Percentiles rank a stretch among this genome's conserved stretches.
Evolutionary conservation across 768 basidiomycete species (phyloP).

Genomic region (Termitomyces sp.): DNA sequence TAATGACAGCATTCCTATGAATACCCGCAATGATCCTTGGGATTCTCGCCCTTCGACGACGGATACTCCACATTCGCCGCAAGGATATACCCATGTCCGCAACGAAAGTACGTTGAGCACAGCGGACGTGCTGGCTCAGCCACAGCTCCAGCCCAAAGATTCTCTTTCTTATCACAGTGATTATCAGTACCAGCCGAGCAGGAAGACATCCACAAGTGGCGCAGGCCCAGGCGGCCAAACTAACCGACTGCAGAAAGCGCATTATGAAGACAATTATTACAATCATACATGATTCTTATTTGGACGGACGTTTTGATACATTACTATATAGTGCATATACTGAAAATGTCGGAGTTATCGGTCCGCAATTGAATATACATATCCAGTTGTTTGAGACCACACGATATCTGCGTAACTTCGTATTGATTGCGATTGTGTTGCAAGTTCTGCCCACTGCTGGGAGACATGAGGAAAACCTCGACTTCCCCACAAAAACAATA

Average conservation of each 20-base stretch:
- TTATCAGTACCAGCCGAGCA: constrained; percentile 16
- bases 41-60: constrained; percentile 52
- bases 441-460: neutral
- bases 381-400: neutral
- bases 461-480: neutral
- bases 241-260: neutral
- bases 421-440: constrained; percentile 1
- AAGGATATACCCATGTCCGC: constrained; percentile 43
- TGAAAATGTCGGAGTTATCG: neutral
- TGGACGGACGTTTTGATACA: neutral
- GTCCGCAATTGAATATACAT: neutral
- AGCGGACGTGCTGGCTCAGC: constrained; percentile 49
- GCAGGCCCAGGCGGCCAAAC: constrained; percentile 1
- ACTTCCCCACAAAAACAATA: neutral
- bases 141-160: constrained; percentile 42
- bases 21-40: constrained; percentile 65
- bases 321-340: neutral
- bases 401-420: neutral
- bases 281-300: neutral
- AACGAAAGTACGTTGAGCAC: constrained; percentile 50
- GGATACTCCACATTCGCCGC: constrained; percentile 25
- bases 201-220: constrained; percentile 13
- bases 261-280: constrained; percentile 4
- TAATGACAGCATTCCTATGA: constrained; percentile 62
- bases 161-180: constrained; percentile 25